Conservation (phyloP, 148 eudicot genomes). For the Cornus suecica region DNA sequence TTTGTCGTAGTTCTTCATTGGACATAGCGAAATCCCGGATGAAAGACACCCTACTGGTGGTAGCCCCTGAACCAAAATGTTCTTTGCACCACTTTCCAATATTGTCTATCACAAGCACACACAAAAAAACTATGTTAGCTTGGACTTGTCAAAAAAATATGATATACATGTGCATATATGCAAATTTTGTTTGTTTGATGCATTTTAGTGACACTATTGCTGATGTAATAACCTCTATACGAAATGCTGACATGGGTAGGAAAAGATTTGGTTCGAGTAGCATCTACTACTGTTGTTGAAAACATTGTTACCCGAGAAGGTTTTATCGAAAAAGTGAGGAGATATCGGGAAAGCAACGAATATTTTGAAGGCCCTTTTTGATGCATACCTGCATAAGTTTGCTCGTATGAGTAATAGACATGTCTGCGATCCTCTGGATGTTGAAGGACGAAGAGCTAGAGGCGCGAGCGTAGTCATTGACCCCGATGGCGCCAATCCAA, state of each 20-base stretch:
- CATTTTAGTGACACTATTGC: too few relatives aligned
- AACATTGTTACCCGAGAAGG: too few relatives aligned
- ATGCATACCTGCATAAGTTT: slow-evolving; percentile 19
- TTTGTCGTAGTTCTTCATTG: slow-evolving; percentile 1
- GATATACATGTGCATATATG: too few relatives aligned
- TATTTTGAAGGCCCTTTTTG: too few relatives aligned
- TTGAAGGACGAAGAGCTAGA: neutral
- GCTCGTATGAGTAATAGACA: neutral
- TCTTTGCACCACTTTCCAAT: slow-evolving; percentile 25
- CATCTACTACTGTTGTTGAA: too few relatives aligned
- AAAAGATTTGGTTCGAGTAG: too few relatives aligned
- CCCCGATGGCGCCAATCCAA: slow-evolving; percentile 27
- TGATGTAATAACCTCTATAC: too few relatives aligned
- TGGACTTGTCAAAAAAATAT: too few relatives aligned
- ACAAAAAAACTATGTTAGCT: too few relatives aligned
- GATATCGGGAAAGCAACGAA: too few relatives aligned
- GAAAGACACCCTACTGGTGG: slow-evolving; percentile 43
- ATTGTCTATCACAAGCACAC: slow-evolving; percentile 20
- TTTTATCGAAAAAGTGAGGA: too few relatives aligned
- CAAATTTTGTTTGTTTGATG: neutral
- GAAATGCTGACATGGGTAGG: too few relatives aligned
- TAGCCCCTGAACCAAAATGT: slow-evolving; percentile 34
- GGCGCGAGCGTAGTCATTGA: slow-evolving; percentile 18
- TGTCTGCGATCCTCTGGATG: slow-evolving; percentile 7
- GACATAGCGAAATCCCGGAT: slow-evolving; percentile 8